Evolutionary conservation across 2,329 filamentous ascomycete genomes (phyloP).

Genomic region (Claviceps arundinis): DNA sequence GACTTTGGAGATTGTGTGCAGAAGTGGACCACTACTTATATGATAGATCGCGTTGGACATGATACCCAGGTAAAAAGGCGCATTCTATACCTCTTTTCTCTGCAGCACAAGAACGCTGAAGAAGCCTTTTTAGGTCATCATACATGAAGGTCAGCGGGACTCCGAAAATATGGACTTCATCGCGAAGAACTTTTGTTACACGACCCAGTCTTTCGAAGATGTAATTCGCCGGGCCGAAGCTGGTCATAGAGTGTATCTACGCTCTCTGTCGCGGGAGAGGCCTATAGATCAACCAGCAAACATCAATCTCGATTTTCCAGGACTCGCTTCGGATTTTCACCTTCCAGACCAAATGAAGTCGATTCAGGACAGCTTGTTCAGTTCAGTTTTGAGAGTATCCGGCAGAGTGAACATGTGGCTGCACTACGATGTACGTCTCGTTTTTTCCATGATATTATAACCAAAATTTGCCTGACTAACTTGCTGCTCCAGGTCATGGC

Average conservation of each 20-base stretch:
- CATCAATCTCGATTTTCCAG: constrained; percentile 57
- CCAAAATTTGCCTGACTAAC: neutral
- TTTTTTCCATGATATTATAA: neutral
- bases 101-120: neutral
- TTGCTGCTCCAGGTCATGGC: constrained; percentile 53
- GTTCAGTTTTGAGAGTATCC: constrained; percentile 67
- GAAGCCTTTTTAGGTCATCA: constrained; percentile 44
- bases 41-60: constrained; percentile 46
- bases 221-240: constrained; percentile 49
- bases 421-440: constrained; percentile 59
- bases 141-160: constrained; percentile 50
- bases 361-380: constrained; percentile 54
- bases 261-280: constrained; percentile 56
- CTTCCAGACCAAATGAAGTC: constrained; percentile 49
- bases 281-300: constrained; percentile 59
- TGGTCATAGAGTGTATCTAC: constrained; percentile 60
- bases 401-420: constrained; percentile 79
- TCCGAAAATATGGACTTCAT: constrained; percentile 64
- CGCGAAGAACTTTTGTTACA: constrained; percentile 70
- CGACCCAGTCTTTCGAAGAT: constrained; percentile 49
- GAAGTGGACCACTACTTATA: constrained; percentile 56
- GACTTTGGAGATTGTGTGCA: constrained; percentile 54
- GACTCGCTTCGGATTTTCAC: constrained; percentile 53
- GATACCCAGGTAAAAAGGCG: constrained; percentile 41
- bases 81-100: neutral